Evolutionary conservation across 345 rosid genomes (phyloP), one percentile per base, ranked within the genome.

Genomic region (Noccaea caerulescens): DNA sequence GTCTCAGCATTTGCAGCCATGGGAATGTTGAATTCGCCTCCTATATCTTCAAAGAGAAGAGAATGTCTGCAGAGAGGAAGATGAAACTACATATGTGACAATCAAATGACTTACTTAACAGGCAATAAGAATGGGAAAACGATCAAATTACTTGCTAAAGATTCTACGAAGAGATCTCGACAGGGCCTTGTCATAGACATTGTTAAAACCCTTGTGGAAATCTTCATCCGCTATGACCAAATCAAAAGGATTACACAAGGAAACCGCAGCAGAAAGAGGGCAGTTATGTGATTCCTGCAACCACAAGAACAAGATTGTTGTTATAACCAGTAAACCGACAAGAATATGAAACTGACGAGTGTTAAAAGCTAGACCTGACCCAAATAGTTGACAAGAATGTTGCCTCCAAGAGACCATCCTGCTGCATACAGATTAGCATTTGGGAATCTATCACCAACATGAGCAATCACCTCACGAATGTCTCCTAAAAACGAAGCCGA

Each of bases 371-470:
- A 63, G 68, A 88, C 98, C 88, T 83, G 81, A 71, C 87, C 94
- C 80, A 93, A 63, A 82, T 89, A 93, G 59, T 87, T 88, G 34
- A 93, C 94, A 56, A 93, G 97, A 79, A 91, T 86, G 78, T 93
- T 91, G 37, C 92, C 97, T 37, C 97, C 97, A 33, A 93, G 92
- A 72, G 98, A 93, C 96, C 98, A 93, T 51, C 98, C 96, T 67
- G 81, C 85, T 11, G 97, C 97, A 84, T 93, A 87, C 74, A 93
- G 54, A 72, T 93, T 88, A 63, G 97, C 89, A 32, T 76, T 69
- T 1, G 98, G 97, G 78, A 88, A 89, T 56, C 86, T 81, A 33
- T 46, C 46, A 9, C 78, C 75, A 71, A 91, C 84, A 63, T 84
- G 86, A 25, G 62, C 74, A 42, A 93, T 87, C 72, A 87, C 94